Evolutionary conservation across 495 filamentous ascomycete genomes (phyloP).

Genomic region (Tuber calosporum): DNA sequence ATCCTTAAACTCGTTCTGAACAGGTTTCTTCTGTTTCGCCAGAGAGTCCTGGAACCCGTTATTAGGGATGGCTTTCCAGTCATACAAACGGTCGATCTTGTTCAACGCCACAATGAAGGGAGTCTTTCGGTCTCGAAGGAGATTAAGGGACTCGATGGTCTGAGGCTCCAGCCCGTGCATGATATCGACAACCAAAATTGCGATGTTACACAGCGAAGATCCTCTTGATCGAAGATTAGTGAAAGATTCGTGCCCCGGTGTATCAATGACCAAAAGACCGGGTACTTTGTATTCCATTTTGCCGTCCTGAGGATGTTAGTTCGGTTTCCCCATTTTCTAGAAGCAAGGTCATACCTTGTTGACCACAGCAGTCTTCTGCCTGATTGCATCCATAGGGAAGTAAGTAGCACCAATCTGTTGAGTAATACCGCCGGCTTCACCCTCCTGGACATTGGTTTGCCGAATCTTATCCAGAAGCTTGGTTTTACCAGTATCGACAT

Average conservation of each 20-base stretch:
- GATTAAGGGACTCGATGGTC: conserved; percentile 91
- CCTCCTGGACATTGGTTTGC: conserved; percentile 98
- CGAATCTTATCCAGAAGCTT: conserved; percentile 98
- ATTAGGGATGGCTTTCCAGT: conserved; percentile 96
- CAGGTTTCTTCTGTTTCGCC: conserved; percentile 80
- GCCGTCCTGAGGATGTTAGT: conserved; percentile 53
- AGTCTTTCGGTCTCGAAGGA: conserved; percentile 87
- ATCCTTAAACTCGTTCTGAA: conserved; percentile 90
- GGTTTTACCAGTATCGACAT: conserved; percentile 99
- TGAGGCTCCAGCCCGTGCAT: conserved; percentile 99
- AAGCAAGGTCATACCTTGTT: conserved; percentile 46
- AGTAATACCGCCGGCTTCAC: conserved; percentile 98
- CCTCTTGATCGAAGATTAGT: conserved; percentile 93
- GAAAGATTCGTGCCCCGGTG: conserved; percentile 99
- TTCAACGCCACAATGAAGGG: conserved; percentile 98
- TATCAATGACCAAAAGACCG: conserved; percentile 95
- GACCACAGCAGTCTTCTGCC: conserved; percentile 84
- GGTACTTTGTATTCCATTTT: conserved; percentile 96
- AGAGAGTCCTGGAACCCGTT: conserved; percentile 95
- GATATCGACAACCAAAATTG: conserved; percentile 98
- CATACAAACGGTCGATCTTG: conserved; percentile 99
- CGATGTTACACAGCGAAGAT: conserved; percentile 97
- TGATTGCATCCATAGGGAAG: conserved; percentile 91
- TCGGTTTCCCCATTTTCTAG: background rate
- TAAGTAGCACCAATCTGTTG: conserved; percentile 99